These are phyloP conservation scores for Sporothrix mexicana DNA, from an alignment of 2,329 filamentous ascomycete genomes.

Conservation along the genomic window DNA sequence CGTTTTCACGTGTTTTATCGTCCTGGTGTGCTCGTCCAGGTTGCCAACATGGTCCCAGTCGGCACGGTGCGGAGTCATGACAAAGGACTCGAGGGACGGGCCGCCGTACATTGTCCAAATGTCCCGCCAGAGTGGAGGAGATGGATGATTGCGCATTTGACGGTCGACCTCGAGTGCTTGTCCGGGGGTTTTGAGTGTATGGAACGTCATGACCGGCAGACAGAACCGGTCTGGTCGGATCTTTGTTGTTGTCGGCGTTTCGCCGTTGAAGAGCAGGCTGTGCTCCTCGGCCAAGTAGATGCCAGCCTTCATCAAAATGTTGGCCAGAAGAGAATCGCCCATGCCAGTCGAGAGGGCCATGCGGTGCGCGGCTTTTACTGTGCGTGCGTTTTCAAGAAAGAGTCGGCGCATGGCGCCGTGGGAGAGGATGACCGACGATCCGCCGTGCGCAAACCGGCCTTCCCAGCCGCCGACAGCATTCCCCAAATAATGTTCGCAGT, in stretches of 20 bases:
- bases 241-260: neutral
- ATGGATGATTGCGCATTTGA: neutral
- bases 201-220: conserved; percentile 4
- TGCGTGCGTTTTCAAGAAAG: neutral
- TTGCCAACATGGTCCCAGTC: conserved; percentile 21
- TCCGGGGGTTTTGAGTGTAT: neutral
- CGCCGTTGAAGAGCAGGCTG: neutral
- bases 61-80: neutral
- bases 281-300: conserved; percentile 8
- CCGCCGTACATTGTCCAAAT: conserved; percentile 14
- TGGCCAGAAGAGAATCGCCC: conserved; percentile 16
- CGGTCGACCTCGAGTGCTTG: neutral
- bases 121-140: conserved; percentile 5
- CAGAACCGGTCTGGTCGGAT: conserved; percentile 17
- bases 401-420: conserved; percentile 12
- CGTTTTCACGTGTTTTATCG: neutral
- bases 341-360: neutral
- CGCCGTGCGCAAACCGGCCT: conserved; percentile 20
- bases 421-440: neutral
- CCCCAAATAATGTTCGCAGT: conserved; percentile 7
- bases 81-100: conserved; percentile 5
- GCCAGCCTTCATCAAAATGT: conserved; percentile 1
- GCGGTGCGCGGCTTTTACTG: neutral
- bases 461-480: conserved; percentile 21
- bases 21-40: conserved; percentile 19